phyloP scores from a whole-genome alignment of 371 early-diverging fungal genomes.

The Mucor irregularis region DNA sequence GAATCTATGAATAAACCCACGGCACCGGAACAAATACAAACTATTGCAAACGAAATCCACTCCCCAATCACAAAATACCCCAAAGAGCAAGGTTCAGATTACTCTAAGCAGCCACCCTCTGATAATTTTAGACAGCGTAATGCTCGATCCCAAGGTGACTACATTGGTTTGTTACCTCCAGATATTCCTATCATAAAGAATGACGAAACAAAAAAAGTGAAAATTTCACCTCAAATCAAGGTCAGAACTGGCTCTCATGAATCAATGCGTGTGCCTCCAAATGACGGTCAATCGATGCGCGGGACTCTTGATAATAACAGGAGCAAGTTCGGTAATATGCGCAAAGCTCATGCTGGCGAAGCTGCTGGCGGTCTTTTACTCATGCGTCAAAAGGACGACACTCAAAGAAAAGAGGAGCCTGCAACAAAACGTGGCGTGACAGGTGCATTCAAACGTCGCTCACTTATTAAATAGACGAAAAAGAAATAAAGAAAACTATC shows the following conservation, averaged over 20 bases:
- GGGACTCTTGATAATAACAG: slow-evolving; percentile 4
- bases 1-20: slow-evolving; percentile 22
- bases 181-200: slow-evolving; percentile 1
- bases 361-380: slow-evolving; percentile 47
- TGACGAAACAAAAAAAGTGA: slow-evolving; percentile 29
- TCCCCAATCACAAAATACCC: slow-evolving; percentile 19
- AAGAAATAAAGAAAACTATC: too few species aligned
- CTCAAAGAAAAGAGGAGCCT: background rate
- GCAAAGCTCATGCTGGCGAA: slow-evolving; percentile 40
- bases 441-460: background rate
- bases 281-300: slow-evolving; percentile 23
- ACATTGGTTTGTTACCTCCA: slow-evolving; percentile 30
- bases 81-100: background rate
- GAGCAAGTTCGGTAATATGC: slow-evolving; percentile 5
- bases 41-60: slow-evolving; percentile 15
- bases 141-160: slow-evolving; percentile 38
- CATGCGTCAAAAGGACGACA: slow-evolving; percentile 36
- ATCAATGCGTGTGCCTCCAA: slow-evolving; percentile 28
- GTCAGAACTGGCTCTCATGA: slow-evolving; percentile 42
- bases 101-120: slow-evolving; percentile 1
- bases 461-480: too few species aligned
- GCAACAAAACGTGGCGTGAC: background rate
- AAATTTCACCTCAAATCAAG: slow-evolving; percentile 37
- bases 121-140: slow-evolving; percentile 27
- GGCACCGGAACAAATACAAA: slow-evolving; percentile 21